Evolutionary conservation across 2,329 filamentous ascomycete species (phyloP), one percentile per base, ranked within the genome.

Genomic region (Aureobasidium lini): DNA sequence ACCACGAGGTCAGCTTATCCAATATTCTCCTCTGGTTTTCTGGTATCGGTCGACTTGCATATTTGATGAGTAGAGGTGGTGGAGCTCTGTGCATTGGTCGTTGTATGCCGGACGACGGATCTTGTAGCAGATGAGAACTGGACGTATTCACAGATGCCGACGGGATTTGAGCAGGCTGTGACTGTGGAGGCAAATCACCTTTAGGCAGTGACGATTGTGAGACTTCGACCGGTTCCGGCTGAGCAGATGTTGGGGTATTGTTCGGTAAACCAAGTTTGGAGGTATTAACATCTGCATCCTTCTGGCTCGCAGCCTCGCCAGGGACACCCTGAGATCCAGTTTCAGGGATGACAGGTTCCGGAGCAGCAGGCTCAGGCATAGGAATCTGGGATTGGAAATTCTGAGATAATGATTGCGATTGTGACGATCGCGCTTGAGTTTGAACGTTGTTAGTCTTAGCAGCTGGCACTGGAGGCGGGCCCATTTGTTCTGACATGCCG

Each of bases 1-100:
- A 60, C 73, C 72, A 75, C 6, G 67, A 79, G 15, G 77, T 72
- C 6, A 70, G 62, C 10, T 72, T 67, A 6, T 77, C 73, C 1
- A 87, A 69, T 5, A 86, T 70, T 8, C 71, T 64, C 44, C 69
- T 66, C 64, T 87, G 84, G 15, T 79, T 73, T 29, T 68, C 71
- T 1, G 79, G 74, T 5, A 75, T 70, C 32, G 60, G 68, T 28
- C 62, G 60, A 3, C 67, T 65, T 13, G 64, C 64, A 54, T 70
- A 68, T 28, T 61, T 62, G 42, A 62, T 39, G 28, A 57, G 57
- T 13, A 52, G 16, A 3, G 31, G 5, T 18, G 60, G 18, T 9
- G 61, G 61, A 18, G 32, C 49, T n/a, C 59, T 52, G 9, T 48
- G 11, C 15, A 32, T 11, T 31, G 36, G 10, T n/a, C 16, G 28